These are phyloP conservation scores for Trichosporon sp. DNA, from an alignment of 1,284 basidiomycete species.

Conservation along the genomic window DNA sequence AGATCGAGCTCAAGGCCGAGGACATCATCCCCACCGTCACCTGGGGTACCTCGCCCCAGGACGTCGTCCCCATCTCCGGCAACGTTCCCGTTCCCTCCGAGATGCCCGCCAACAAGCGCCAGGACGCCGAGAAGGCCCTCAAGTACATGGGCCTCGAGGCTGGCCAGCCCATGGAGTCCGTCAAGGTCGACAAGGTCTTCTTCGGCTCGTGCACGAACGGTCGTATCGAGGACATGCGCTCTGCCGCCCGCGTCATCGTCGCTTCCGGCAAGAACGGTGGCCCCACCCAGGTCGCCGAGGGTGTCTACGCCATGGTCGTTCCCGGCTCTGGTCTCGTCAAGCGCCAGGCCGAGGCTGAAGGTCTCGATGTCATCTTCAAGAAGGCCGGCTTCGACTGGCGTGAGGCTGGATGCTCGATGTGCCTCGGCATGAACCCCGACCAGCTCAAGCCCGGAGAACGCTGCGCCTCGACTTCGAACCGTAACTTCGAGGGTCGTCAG, in stretches of 20 bases:
- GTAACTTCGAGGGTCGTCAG: conserved; percentile 93
- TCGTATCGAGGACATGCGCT: conserved; percentile 91
- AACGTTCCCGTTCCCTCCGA: conserved; percentile 76
- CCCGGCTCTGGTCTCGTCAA: conserved; percentile 94
- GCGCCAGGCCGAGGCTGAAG: conserved; percentile 91
- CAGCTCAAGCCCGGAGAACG: conserved; percentile 86
- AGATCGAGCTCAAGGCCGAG: conserved; percentile 79
- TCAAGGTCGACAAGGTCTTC: conserved; percentile 90
- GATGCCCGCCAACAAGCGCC: conserved; percentile 70
- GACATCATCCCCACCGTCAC: conserved; percentile 94
- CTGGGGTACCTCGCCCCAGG: conserved; percentile 95
- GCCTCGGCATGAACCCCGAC: conserved; percentile 96
- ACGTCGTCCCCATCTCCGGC: conserved; percentile 85
- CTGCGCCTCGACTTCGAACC: conserved; percentile 94
- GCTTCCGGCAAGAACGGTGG: conserved; percentile 54
- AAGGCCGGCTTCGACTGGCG: conserved; percentile 97
- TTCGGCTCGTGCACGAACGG: conserved; percentile 97
- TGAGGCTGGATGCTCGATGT: conserved; percentile 98
- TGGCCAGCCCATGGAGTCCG: conserved; percentile 79
- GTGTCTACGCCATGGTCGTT: conserved; percentile 89
- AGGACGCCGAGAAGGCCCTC: conserved; percentile 77
- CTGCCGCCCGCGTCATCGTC: conserved; percentile 79
- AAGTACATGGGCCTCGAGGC: conserved; percentile 89
- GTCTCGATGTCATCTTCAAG: conserved; percentile 85
- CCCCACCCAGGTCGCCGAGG: conserved; percentile 68